Evolutionary conservation across 495 filamentous ascomycete genomes (phyloP).

Genomic region (Penicillium chermesinum): DNA sequence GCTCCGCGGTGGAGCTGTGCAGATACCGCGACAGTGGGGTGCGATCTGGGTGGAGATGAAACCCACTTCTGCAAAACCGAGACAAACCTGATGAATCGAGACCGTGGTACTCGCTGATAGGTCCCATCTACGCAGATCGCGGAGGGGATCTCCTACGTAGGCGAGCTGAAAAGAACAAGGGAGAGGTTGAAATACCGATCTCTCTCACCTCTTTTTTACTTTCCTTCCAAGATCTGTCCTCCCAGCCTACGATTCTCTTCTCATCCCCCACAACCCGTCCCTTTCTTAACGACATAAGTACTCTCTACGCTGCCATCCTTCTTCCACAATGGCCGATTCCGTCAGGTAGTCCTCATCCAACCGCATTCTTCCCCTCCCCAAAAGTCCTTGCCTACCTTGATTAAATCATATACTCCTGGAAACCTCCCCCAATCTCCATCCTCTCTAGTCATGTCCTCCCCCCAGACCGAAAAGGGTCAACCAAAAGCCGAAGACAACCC

Average conservation of each 20-base stretch:
- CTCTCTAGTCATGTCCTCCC: conserved; percentile 4
- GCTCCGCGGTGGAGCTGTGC: conserved; percentile 3
- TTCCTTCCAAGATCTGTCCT: too few relatives aligned
- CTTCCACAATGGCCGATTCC: neutral
- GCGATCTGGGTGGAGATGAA: conserved; percentile 8
- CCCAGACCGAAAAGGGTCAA: conserved; percentile 11
- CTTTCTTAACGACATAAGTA: too few relatives aligned
- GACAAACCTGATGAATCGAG: neutral
- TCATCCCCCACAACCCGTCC: too few relatives aligned
- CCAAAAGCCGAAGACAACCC: conserved; percentile 12
- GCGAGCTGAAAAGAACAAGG: neutral
- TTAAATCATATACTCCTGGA: conserved; percentile 1
- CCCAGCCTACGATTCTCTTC: too few relatives aligned
- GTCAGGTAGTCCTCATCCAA: conserved; percentile 4
- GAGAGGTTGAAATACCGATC: conserved; percentile 12
- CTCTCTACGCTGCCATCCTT: neutral
- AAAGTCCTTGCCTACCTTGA: conserved; percentile 2
- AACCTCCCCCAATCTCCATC: neutral
- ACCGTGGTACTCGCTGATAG: conserved; percentile 3
- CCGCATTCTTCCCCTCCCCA: conserved; percentile 3
- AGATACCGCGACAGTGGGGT: conserved; percentile 1
- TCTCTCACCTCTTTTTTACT: conserved; percentile 3
- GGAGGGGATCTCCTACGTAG: neutral
- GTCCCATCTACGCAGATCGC: conserved; percentile 10
- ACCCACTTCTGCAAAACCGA: conserved; percentile 14